A percentile compares a stretch with the other conserved stretches of the same genome.
These are phyloP conservation scores for Litchi chinensis DNA, from an alignment of 345 rosid species.

Conservation along the genomic window DNA sequence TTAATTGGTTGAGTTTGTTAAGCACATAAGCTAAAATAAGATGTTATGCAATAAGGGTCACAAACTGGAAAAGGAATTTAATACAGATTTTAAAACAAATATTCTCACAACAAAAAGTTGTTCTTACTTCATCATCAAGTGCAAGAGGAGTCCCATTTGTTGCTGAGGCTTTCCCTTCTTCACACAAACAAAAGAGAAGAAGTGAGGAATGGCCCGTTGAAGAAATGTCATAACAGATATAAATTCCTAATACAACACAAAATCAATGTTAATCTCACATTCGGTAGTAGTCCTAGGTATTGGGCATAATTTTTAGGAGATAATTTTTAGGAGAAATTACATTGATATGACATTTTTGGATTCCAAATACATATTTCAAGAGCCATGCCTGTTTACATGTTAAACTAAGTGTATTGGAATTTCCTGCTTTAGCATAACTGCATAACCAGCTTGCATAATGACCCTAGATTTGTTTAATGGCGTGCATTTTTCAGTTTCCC, in stretches of 20 bases:
- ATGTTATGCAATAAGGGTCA: not conserved
- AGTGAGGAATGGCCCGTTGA: constrained; percentile 14
- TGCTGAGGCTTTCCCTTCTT: constrained; percentile 37
- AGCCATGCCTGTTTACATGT: not conserved
- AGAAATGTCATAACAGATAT: not conserved
- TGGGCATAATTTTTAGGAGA: not conserved
- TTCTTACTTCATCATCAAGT: constrained; percentile 52
- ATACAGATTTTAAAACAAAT: not conserved
- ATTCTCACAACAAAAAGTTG: not conserved
- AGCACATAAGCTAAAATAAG: not conserved
- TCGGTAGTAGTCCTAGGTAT: not conserved
- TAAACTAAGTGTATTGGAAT: not conserved
- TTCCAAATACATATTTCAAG: not conserved
- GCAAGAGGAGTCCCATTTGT: constrained; percentile 24
- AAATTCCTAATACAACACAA: not conserved
- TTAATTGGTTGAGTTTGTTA: not conserved
- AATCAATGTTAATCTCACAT: not conserved
- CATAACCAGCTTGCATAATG: not conserved
- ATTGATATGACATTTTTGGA: not conserved
- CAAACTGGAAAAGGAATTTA: not conserved
- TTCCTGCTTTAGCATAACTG: constrained; percentile 8
- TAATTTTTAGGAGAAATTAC: not conserved
- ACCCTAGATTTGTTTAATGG: not conserved
- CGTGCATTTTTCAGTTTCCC: not conserved
- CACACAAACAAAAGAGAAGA: constrained; percentile 16